Base-by-base conservation (phyloP, 2,329 filamentous ascomycete species). In the Pseudocercospora vitis region DNA sequence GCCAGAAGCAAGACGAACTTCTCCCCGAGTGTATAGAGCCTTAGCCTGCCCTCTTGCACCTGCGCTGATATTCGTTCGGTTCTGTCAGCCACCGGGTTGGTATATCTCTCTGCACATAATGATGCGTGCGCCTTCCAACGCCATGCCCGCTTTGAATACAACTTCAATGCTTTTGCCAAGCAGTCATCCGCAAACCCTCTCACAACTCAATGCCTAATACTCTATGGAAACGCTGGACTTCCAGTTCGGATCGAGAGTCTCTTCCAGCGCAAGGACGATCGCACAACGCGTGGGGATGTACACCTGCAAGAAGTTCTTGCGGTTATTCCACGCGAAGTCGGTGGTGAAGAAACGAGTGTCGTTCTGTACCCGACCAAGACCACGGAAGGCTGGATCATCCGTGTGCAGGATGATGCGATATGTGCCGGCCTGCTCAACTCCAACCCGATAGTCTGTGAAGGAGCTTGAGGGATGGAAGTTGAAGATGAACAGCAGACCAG, bases 291-390 rank as follows among this genome's bases (percentile, higher is more conserved):
- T 83, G 12, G 92, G 92, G 56, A 95, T 83, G 70, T 99, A 99
- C 49, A 96, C 82, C 70, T 97, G 94, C 44, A 89, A 83, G 76
- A 89, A 96, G 73, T 97, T 97, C 76, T 82, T 87, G 58, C 94
- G 79, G 11, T 82, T 83, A 69, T 97, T 97, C 94, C 94, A 97
- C 58, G 82, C 81, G 76, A 96, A 83, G 11, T 90, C 83, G 4
- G 90, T 95, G 0, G 94, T 97, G 71, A 96, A 96, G 78, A 94
- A 97, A 28, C 89, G 80, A 2, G 89, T 94, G n/a, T 75, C 81
- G 60, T 89, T 84, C 52, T 89, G 85, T 48, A 96, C 82, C 24
- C 91, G 83, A 24, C 81, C 83, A 60, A 89, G 83, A 0, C 94
- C 94, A 23, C 94, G 94, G 64, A 90, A 89, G 1, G 83, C 82